A percentile compares a stretch with the other conserved stretches of the same genome.
Evolutionary conservation across 2,329 filamentous ascomycete genomes (phyloP).

Genomic region (Ceratocystis ficicola): DNA sequence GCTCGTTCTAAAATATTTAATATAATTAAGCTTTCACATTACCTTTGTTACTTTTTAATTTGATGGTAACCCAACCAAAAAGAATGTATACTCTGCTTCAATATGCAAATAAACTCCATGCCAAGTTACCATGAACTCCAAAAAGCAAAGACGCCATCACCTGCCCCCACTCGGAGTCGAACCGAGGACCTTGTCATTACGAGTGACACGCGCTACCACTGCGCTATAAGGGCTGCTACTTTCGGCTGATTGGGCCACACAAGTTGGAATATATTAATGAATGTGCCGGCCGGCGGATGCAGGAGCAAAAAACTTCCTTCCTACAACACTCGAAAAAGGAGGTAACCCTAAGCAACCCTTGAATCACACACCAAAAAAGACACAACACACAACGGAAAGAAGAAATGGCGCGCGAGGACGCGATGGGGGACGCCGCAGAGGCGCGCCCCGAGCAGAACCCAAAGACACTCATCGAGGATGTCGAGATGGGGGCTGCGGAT

Average conservation of each 20-base stretch:
- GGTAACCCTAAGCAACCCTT: too few species aligned
- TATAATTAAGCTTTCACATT: background rate
- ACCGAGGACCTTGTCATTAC: conserved; percentile 31
- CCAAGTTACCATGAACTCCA: background rate
- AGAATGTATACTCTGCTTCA: background rate
- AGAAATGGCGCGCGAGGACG: too few species aligned
- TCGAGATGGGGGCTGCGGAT: too few species aligned
- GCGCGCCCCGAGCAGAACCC: too few species aligned
- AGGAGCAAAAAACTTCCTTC: too few species aligned
- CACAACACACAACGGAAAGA: too few species aligned
- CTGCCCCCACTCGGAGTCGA: conserved; percentile 31
- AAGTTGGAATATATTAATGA: background rate
- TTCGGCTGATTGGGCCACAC: background rate
- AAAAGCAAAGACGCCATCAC: background rate
- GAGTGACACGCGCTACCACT: conserved; percentile 32
- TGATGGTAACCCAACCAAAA: background rate
- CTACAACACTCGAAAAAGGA: too few species aligned
- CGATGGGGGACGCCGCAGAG: too few species aligned
- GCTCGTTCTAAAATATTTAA: background rate
- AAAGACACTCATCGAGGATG: too few species aligned
- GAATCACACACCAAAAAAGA: too few species aligned
- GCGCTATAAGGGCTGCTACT: conserved; percentile 28
- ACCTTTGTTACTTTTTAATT: too few species aligned
- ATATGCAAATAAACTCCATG: background rate
- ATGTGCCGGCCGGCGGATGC: background rate